Evolutionary conservation across 495 filamentous ascomycete genomes (phyloP), one percentile per base, ranked within the genome.

Genomic region (Xylaria longipes): DNA sequence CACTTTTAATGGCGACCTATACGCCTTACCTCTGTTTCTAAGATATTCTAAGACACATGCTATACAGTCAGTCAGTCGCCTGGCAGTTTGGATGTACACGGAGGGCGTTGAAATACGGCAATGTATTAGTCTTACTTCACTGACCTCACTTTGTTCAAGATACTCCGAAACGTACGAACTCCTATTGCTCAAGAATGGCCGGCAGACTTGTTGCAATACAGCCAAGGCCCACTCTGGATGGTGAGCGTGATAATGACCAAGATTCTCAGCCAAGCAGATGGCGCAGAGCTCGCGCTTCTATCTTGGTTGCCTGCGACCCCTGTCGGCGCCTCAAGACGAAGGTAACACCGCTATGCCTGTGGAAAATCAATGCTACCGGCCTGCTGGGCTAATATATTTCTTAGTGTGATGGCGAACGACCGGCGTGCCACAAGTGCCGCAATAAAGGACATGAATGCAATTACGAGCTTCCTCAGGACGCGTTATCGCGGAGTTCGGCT

Each of bases 321-420:
- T 69, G 66, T 69, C 66, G 66, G 37, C 66, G 66, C 11, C 52
- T 69, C 39, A 69, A 69, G 9, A 22, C 66, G 27, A 69, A 61
- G 54, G 66, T 69, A 17, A 45, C 17, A 22, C 7, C 3, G 35
- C 9, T 58, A n/a, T 46, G 15, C 14, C 22, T 31, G 14, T 48
- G 12, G 0, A 11, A 22, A 12, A 14, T 17, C 17, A 46, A 22
- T 27, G 15, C 27, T 5, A 15, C 39, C 11, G 1, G 7, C 50
- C 54, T 41, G 12, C 41, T 31, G 20, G 4, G 9, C 52, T 69
- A 22, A 61, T 33, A 43, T 45, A 12, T 29, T 33, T 15, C 39
- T 27, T 15, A 70, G 68, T 70, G 68, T 41, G 58, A 70, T 56
- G 68, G 68, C 35, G 45, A 64, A 22, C 54, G 68, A 31, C 68